Evolutionary conservation across 2,329 filamentous ascomycete genomes (phyloP).

Genomic region (Sporothrix variecibatus): DNA sequence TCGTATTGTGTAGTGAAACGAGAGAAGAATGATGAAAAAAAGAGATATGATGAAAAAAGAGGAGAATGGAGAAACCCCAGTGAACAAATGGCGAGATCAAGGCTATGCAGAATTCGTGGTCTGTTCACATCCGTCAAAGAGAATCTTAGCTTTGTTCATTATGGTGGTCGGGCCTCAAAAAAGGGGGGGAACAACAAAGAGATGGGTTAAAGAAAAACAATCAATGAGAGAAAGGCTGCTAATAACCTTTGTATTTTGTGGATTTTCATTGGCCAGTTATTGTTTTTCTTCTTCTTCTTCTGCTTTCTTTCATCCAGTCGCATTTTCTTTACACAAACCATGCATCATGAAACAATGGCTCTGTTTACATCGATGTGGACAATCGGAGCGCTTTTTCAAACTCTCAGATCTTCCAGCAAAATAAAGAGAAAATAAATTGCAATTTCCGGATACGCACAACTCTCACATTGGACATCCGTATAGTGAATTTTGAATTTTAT

Average conservation of each 20-base stretch:
- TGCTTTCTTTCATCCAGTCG: not conserved
- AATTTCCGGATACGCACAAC: not conserved
- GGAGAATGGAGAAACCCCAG: not conserved
- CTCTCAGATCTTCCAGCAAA: not conserved
- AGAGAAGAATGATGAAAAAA: not conserved
- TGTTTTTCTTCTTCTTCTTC: not conserved
- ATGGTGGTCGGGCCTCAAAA: not conserved
- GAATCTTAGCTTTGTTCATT: not conserved
- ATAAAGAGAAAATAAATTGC: not conserved
- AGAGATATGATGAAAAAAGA: not conserved
- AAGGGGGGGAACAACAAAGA: not conserved
- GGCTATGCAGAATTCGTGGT: not conserved
- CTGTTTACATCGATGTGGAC: not conserved
- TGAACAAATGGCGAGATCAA: constrained; percentile 1
- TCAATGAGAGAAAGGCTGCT: not conserved
- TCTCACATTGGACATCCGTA: not conserved
- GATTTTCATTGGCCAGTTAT: not conserved
- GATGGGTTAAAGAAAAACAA: not conserved
- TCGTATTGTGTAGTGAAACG: not conserved
- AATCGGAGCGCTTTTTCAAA: not conserved
- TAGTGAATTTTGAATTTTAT: constrained; percentile 5
- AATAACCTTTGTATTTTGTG: too few species aligned
- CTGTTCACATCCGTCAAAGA: not conserved
- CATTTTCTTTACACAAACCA: not conserved
- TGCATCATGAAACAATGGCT: not conserved